Conservation (phyloP, 768 basidiomycete species). For the Mycena galericulata region DNA sequence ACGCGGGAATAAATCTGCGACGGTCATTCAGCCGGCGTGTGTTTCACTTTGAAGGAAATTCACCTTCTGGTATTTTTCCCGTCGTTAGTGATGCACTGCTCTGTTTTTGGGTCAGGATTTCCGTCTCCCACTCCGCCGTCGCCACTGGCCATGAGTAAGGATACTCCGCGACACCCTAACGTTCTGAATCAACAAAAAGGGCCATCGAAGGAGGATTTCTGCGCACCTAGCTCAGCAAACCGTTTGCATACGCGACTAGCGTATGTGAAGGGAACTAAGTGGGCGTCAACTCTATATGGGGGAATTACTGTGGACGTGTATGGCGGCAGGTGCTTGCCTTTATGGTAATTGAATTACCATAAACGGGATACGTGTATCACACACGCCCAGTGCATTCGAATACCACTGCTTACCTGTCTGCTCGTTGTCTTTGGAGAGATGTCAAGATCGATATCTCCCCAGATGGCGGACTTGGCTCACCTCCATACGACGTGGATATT, state of each 20-base stretch:
- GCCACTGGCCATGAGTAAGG: slow-evolving; percentile 74
- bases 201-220: neutral
- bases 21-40: neutral
- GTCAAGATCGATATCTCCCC: too few relatives aligned
- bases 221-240: slow-evolving; percentile 75
- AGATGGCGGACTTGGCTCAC: too few relatives aligned
- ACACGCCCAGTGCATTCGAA: too few relatives aligned
- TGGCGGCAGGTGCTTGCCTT: too few relatives aligned
- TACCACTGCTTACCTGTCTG: slow-evolving; percentile 65
- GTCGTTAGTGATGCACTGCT: slow-evolving; percentile 69
- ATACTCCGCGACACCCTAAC: slow-evolving; percentile 72
- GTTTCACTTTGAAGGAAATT: slow-evolving; percentile 52
- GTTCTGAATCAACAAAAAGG: neutral
- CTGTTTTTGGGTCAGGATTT: slow-evolving; percentile 61
- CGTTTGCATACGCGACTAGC: slow-evolving; percentile 68
- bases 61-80: slow-evolving; percentile 44
- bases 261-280: slow-evolving; percentile 65
- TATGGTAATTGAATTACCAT: too few relatives aligned
- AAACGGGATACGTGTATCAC: too few relatives aligned
- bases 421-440: slow-evolving; percentile 78
- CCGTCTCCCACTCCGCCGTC: slow-evolving; percentile 79
- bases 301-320: neutral
- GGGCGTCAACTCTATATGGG: neutral
- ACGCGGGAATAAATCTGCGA: slow-evolving; percentile 62
- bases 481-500: slow-evolving; percentile 74